phyloP scores from a whole-genome alignment of 2,329 filamentous ascomycete species.

The Nemania serpens region DNA sequence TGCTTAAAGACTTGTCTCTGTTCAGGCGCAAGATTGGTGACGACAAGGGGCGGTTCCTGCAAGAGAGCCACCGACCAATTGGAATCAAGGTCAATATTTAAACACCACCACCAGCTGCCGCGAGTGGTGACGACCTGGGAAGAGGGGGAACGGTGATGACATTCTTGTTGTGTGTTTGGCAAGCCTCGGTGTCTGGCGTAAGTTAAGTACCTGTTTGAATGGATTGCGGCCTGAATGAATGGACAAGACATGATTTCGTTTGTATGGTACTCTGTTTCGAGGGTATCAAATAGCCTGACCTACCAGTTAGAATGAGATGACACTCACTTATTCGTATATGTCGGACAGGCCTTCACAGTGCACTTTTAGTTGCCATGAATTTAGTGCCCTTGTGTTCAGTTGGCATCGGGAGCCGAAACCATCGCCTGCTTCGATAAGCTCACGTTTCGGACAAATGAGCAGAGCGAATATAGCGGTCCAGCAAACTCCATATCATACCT shows the following conservation, averaged over 20 bases:
- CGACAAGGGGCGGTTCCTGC: slow-evolving; percentile 74
- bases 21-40: slow-evolving; percentile 87
- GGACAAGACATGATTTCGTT: slow-evolving; percentile 21
- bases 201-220: slow-evolving; percentile 10
- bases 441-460: slow-evolving; percentile 40
- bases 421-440: slow-evolving; percentile 12
- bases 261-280: slow-evolving; percentile 6
- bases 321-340: slow-evolving; percentile 8
- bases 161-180: slow-evolving; percentile 18
- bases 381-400: not conserved
- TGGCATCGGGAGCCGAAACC: not conserved
- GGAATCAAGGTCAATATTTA: slow-evolving; percentile 49
- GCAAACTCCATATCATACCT: slow-evolving; percentile 83
- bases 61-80: slow-evolving; percentile 60
- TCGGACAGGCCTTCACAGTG: not conserved
- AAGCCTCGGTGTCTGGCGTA: slow-evolving; percentile 33
- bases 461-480: slow-evolving; percentile 68
- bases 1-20: slow-evolving; percentile 78
- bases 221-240: slow-evolving; percentile 11
- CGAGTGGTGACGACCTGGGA: not conserved
- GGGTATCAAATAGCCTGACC: not conserved
- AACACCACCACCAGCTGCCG: not conserved
- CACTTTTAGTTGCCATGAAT: not conserved
- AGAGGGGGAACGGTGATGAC: not conserved
- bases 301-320: slow-evolving; percentile 14